Evolutionary conservation across 345 rosid species (phyloP).

Genomic region (Bruguiera sexangula): DNA sequence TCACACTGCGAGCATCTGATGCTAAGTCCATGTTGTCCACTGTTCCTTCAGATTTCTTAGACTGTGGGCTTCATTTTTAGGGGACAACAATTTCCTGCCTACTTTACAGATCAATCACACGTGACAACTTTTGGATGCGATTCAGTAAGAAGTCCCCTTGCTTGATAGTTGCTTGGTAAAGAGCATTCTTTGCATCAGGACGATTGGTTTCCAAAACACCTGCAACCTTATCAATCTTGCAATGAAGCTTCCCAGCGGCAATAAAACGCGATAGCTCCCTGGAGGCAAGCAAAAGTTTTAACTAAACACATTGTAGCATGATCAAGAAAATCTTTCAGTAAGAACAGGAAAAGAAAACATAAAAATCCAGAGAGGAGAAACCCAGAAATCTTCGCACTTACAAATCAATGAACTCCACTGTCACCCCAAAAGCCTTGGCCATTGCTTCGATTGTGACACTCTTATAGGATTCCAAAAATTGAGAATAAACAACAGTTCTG

Average conservation of each 20-base stretch:
- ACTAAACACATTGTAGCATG: neutral
- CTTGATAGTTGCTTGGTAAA: conserved; percentile 96
- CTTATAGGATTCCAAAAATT: conserved; percentile 92
- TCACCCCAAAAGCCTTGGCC: conserved; percentile 98
- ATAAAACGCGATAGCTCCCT: conserved; percentile 95
- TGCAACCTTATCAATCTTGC: conserved; percentile 99
- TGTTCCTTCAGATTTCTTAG: conserved; percentile 2
- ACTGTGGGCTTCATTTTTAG: conserved; percentile 12
- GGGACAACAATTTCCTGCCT: neutral
- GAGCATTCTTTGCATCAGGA: conserved; percentile 98
- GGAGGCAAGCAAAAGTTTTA: conserved; percentile 10
- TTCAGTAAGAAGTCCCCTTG: conserved; percentile 96
- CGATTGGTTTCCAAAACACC: conserved; percentile 98
- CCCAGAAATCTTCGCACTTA: conserved; percentile 40
- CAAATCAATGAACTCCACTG: conserved; percentile 89
- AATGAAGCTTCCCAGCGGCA: conserved; percentile 97
- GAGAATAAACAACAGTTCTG: conserved; percentile 89
- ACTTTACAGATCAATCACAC: conserved; percentile 84
- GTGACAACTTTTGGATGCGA: conserved; percentile 95
- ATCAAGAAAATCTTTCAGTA: neutral
- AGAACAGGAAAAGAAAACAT: neutral
- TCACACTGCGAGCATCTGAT: conserved; percentile 13
- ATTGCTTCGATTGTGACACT: conserved; percentile 95
- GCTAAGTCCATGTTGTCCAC: neutral
- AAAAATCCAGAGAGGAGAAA: neutral